A percentile compares a stretch with the other conserved stretches of the same genome.
Evolutionary conservation across 2,329 filamentous ascomycete species (phyloP).

Genomic region (Parafenestella ontariensis): DNA sequence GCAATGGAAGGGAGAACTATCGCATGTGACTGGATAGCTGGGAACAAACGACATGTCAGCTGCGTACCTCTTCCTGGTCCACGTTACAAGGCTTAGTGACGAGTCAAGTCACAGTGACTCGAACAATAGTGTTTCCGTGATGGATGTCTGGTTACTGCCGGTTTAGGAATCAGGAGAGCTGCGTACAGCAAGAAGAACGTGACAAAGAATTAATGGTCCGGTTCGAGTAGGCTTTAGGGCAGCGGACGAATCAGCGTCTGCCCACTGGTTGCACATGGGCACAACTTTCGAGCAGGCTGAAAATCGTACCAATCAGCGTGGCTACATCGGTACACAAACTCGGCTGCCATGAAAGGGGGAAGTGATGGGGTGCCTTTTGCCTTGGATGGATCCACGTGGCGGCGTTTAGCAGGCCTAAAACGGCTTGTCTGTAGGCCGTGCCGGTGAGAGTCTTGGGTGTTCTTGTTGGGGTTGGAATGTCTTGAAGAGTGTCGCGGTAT

Average conservation of each 20-base stretch:
- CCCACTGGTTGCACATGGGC: constrained; percentile 5
- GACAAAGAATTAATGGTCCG: constrained; percentile 3
- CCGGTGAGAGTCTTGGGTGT: neutral
- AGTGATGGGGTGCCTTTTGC: constrained; percentile 5
- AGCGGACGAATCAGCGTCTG: neutral
- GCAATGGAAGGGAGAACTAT: neutral
- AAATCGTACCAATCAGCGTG: constrained; percentile 8
- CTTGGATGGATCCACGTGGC: constrained; percentile 35
- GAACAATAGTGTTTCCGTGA: constrained; percentile 11
- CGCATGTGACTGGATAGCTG: neutral
- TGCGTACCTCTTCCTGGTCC: neutral
- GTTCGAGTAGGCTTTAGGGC: neutral
- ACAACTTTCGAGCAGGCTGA: constrained; percentile 4
- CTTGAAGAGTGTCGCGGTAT: neutral
- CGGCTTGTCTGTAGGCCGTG: neutral
- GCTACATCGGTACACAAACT: constrained; percentile 26
- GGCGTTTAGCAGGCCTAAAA: constrained; percentile 8
- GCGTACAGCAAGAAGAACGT: neutral
- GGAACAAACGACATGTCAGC: neutral
- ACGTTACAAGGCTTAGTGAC: constrained; percentile 8
- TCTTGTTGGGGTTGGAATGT: neutral
- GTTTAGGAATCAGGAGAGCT: neutral
- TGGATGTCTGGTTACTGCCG: neutral
- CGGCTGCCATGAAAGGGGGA: constrained; percentile 8
- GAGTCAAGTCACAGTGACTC: constrained; percentile 19